These are phyloP conservation scores for Eucalyptus sideroxylon DNA, from an alignment of 345 rosid genomes.

Conservation along the genomic window DNA sequence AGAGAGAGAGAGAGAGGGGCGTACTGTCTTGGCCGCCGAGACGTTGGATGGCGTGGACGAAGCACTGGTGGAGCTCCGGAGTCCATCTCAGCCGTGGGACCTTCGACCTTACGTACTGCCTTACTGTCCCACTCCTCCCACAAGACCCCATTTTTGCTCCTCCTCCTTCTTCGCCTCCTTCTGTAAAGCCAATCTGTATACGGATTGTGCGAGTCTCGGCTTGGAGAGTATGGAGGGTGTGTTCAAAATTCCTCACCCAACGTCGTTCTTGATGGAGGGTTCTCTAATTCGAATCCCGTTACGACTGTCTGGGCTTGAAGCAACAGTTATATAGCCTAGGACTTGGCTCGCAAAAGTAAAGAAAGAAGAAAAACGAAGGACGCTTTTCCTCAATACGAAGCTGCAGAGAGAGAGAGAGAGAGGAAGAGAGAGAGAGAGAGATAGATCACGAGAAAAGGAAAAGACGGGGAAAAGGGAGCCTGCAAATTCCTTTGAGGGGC, in stretches of 20 bases:
- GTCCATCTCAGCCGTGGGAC: conserved; percentile 96
- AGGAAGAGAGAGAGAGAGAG: background rate
- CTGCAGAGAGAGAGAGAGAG: background rate
- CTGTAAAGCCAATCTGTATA: background rate
- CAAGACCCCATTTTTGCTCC: conserved; percentile 44
- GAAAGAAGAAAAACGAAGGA: background rate
- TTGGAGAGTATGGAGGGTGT: background rate
- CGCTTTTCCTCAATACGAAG: background rate
- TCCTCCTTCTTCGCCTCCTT: background rate
- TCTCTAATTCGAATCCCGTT: background rate
- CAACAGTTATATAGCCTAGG: background rate
- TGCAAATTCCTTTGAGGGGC: conserved; percentile 36
- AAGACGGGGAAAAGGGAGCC: conserved; percentile 11
- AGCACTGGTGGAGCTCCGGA: conserved; percentile 89
- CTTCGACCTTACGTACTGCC: conserved; percentile 85
- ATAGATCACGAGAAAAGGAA: conserved; percentile 29
- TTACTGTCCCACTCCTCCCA: conserved; percentile 69
- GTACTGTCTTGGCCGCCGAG: conserved; percentile 89
- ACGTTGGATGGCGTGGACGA: conserved; percentile 74
- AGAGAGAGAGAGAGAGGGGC: background rate
- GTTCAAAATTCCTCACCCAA: background rate
- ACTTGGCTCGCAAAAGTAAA: background rate
- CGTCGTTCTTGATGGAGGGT: background rate
- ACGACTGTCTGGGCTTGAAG: background rate
- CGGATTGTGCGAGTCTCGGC: background rate